Conservation (phyloP, 306 rosid genomes). For the Astragalus glycyphyllos region DNA sequence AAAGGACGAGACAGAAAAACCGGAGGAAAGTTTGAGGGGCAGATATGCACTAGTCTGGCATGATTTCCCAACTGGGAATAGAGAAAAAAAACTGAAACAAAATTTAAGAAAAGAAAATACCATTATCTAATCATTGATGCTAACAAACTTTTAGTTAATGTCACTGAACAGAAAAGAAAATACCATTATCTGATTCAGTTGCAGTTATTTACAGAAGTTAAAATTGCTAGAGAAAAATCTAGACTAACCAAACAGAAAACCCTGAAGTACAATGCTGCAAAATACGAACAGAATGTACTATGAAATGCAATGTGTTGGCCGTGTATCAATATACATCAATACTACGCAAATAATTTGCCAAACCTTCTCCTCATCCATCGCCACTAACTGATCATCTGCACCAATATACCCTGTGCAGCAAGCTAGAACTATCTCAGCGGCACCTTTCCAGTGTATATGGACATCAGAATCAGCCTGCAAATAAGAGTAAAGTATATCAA, state of each 20-base stretch:
- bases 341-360: constrained; percentile 27
- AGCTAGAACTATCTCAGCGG: constrained; percentile 92
- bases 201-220: not conserved
- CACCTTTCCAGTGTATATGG: constrained; percentile 98
- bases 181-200: not conserved
- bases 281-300: not conserved
- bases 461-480: constrained; percentile 68
- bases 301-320: not conserved
- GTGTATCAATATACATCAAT: not conserved
- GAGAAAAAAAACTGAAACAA: not conserved
- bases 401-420: constrained; percentile 67
- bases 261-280: not conserved
- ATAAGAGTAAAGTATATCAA: constrained; percentile 3
- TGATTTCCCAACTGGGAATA: not conserved
- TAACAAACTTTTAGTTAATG: not conserved
- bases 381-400: constrained; percentile 51
- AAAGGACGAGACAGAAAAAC: constrained; percentile 9
- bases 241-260: not conserved
- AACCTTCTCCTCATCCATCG: constrained; percentile 85
- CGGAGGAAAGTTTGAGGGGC: not conserved
- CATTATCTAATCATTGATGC: not conserved
- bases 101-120: not conserved
- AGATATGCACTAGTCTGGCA: not conserved
- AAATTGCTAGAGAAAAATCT: not conserved
- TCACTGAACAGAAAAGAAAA: not conserved